Conservation (phyloP, 2,329 filamentous ascomycete genomes). For the Alternaria angustiovoidea region DNA sequence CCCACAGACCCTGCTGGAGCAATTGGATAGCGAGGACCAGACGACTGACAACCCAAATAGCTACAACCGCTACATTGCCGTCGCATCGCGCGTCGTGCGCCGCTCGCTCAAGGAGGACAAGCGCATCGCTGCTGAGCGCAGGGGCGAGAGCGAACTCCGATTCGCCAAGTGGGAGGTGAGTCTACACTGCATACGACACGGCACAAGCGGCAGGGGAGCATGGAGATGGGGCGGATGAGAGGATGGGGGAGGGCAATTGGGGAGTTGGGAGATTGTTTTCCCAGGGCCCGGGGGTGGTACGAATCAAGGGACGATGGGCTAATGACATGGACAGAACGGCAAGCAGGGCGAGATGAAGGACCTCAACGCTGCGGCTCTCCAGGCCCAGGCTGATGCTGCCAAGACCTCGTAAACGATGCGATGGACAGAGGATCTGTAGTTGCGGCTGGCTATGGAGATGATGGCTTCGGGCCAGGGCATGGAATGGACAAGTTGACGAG, state of each 20-base stretch:
- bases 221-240: background rate
- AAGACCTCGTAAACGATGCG: slow-evolving; percentile 49
- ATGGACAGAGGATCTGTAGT: background rate
- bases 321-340: slow-evolving; percentile 73
- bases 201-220: background rate
- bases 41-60: slow-evolving; percentile 57
- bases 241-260: background rate
- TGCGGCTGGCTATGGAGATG: background rate
- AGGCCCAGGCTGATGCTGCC: slow-evolving; percentile 56
- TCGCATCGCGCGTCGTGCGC: slow-evolving; percentile 94
- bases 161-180: slow-evolving; percentile 97
- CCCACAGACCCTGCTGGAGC: background rate
- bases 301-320: slow-evolving; percentile 14
- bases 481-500: background rate
- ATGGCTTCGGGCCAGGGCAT: background rate
- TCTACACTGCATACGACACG: slow-evolving; percentile 43
- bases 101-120: slow-evolving; percentile 96
- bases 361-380: slow-evolving; percentile 65
- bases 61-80: slow-evolving; percentile 99
- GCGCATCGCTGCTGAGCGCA: slow-evolving; percentile 84
- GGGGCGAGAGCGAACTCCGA: slow-evolving; percentile 86
- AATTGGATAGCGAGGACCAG: background rate
- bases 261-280: slow-evolving; percentile 21
- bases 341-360: slow-evolving; percentile 89
- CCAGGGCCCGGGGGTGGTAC: no score